phyloP scores from a whole-genome alignment of 805 yeast genomes.

The Diddensiella santjacobensis region DNA sequence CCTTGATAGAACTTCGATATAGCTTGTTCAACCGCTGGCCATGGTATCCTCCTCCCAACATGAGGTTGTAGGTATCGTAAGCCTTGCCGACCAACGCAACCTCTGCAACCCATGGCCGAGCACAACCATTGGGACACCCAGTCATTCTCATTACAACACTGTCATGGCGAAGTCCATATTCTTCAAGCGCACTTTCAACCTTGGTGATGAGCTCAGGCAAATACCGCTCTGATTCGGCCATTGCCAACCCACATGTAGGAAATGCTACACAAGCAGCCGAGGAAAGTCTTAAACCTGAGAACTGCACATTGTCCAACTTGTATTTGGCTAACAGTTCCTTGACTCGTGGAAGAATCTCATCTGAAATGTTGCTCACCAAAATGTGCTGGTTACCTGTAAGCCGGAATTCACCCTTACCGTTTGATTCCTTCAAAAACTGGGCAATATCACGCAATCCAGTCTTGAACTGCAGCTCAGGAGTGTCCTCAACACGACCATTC shows the following conservation, averaged over 20 bases:
- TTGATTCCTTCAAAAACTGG: slow-evolving; percentile 52
- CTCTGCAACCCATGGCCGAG: slow-evolving; percentile 98
- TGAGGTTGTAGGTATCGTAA: slow-evolving; percentile 82
- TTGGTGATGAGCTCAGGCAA: slow-evolving; percentile 78
- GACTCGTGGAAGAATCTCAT: slow-evolving; percentile 58
- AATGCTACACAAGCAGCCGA: slow-evolving; percentile 97
- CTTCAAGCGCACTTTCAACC: slow-evolving; percentile 83
- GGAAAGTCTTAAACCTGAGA: slow-evolving; percentile 79
- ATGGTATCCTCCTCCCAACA: slow-evolving; percentile 94
- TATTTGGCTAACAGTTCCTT: slow-evolving; percentile 65
- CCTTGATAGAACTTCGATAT: slow-evolving; percentile 81
- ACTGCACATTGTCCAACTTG: slow-evolving; percentile 78
- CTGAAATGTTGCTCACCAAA: slow-evolving; percentile 66
- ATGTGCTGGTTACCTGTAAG: slow-evolving; percentile 95
- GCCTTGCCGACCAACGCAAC: slow-evolving; percentile 96
- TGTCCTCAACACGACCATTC: slow-evolving; percentile 94
- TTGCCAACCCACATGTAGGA: slow-evolving; percentile 98
- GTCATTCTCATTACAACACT: slow-evolving; percentile 97
- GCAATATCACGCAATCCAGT: slow-evolving; percentile 82
- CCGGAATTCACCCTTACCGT: slow-evolving; percentile 79
- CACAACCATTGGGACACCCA: slow-evolving; percentile 98
- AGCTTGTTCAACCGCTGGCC: slow-evolving; percentile 92
- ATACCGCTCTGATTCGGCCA: slow-evolving; percentile 96
- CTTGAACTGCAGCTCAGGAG: slow-evolving; percentile 85
- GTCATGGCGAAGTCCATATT: slow-evolving; percentile 89